Percentiles rank a stretch among this genome's conserved stretches.
These are phyloP conservation scores for Fraxinus ornus DNA, from an alignment of 305 asterid species.

Conservation along the genomic window DNA sequence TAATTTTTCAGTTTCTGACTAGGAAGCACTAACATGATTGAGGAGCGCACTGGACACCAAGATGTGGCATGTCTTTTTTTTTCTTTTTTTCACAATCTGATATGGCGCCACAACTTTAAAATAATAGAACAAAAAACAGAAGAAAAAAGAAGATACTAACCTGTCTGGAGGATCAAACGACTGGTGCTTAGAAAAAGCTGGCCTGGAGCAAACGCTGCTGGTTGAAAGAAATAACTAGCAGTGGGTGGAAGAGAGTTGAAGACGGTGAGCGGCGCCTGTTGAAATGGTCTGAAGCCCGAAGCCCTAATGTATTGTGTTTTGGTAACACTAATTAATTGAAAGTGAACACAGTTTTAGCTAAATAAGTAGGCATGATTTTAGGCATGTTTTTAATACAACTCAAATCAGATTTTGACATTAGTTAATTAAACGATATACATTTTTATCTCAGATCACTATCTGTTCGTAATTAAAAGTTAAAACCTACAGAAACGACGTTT, in stretches of 20 bases:
- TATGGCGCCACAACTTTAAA: background rate
- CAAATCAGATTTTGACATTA: background rate
- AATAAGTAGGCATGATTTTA: background rate
- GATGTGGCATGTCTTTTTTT: slow-evolving; percentile 3
- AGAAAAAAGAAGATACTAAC: background rate
- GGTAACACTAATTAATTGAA: background rate
- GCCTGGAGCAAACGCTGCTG: background rate
- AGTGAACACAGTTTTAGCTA: background rate
- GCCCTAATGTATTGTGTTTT: background rate
- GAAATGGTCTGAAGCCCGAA: background rate
- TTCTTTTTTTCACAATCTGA: background rate
- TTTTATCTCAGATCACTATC: background rate
- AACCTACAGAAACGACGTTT: background rate
- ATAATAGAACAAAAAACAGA: background rate
- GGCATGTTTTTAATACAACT: background rate
- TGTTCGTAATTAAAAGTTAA: background rate
- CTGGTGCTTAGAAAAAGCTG: background rate
- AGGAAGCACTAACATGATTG: background rate
- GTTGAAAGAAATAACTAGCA: background rate
- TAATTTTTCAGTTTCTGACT: background rate
- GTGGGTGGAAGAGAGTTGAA: background rate
- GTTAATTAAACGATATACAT: too few species aligned
- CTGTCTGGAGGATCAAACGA: background rate
- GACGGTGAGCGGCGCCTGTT: background rate
- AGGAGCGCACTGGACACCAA: background rate